A percentile compares a stretch with the other conserved stretches of the same genome.
Evolutionary conservation across 306 rosid genomes (phyloP).

Genomic region (Calophaca sinica): DNA sequence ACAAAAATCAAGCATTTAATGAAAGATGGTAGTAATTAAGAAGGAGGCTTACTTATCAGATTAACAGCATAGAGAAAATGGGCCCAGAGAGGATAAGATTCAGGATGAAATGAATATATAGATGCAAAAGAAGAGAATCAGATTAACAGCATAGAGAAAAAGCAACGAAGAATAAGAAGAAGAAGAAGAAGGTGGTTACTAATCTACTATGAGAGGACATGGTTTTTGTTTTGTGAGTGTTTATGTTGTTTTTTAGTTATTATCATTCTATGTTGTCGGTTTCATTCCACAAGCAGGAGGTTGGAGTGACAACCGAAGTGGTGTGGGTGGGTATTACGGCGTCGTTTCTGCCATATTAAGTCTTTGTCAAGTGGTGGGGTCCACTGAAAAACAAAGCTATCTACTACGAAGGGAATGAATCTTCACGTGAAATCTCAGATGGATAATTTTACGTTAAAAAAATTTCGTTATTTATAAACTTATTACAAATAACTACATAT

Average conservation of each 20-base stretch:
- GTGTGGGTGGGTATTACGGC: neutral
- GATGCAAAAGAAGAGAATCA: constrained; percentile 31
- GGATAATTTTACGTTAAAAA: neutral
- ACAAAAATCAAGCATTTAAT: neutral
- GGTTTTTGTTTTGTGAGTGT: constrained; percentile 19
- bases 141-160: constrained; percentile 34
- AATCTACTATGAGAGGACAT: constrained; percentile 30
- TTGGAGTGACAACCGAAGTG: neutral
- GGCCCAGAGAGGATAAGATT: neutral
- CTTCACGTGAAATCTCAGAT: neutral
- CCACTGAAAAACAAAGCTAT: neutral
- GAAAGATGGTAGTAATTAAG: neutral
- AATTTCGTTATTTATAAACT: neutral
- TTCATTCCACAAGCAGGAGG: constrained; percentile 33
- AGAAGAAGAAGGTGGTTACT: constrained; percentile 41
- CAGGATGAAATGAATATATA: constrained; percentile 24
- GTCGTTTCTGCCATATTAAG: constrained; percentile 11
- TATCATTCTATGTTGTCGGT: constrained; percentile 33
- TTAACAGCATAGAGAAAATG: neutral
- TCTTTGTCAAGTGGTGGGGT: neutral
- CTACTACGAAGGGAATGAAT: neutral
- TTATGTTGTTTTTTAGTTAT: neutral
- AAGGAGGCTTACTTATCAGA: neutral
- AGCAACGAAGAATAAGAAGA: too few relatives aligned
- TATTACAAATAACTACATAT: too few relatives aligned